These are phyloP conservation scores for Ascochyta rabiei DNA, from an alignment of 2,329 filamentous ascomycete genomes.

Conservation along the genomic window DNA sequence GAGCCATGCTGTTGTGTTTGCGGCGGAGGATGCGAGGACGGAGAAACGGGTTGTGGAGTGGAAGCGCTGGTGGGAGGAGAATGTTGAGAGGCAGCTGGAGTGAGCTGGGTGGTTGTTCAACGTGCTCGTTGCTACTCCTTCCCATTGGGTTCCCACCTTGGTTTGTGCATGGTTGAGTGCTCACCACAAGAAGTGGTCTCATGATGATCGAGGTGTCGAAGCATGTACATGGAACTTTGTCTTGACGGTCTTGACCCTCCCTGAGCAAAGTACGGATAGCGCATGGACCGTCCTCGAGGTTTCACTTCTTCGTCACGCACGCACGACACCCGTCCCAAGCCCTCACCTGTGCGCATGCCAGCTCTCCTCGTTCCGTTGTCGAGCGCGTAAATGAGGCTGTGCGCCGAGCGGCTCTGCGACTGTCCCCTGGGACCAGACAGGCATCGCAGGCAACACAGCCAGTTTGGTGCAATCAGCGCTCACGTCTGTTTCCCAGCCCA, in stretches of 20 bases:
- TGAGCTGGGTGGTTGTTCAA: neutral
- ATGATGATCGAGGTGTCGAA: too few relatives aligned
- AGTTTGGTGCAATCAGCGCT: neutral
- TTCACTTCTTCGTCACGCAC: neutral
- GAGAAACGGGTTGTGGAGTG: conserved; percentile 75
- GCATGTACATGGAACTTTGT: neutral
- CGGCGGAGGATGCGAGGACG: conserved; percentile 83
- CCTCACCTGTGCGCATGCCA: neutral
- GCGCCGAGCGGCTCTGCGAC: conserved; percentile 5
- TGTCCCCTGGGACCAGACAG: neutral
- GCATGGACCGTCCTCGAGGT: neutral
- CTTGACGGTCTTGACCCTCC: neutral
- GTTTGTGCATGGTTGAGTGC: too few relatives aligned
- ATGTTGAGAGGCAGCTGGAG: conserved; percentile 51
- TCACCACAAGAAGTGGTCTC: too few relatives aligned
- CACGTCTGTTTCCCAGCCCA: neutral
- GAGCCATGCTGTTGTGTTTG: conserved; percentile 92
- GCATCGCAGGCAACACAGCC: too few relatives aligned
- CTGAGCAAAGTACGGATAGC: neutral
- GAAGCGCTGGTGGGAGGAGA: conserved; percentile 73
- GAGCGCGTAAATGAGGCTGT: conserved; percentile 11
- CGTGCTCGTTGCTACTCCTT: too few relatives aligned
- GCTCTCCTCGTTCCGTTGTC: neutral
- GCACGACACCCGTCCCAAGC: neutral
- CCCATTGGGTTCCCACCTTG: too few relatives aligned